Conservation (phyloP, 306 rosid genomes). For the Sophora flavescens region DNA sequence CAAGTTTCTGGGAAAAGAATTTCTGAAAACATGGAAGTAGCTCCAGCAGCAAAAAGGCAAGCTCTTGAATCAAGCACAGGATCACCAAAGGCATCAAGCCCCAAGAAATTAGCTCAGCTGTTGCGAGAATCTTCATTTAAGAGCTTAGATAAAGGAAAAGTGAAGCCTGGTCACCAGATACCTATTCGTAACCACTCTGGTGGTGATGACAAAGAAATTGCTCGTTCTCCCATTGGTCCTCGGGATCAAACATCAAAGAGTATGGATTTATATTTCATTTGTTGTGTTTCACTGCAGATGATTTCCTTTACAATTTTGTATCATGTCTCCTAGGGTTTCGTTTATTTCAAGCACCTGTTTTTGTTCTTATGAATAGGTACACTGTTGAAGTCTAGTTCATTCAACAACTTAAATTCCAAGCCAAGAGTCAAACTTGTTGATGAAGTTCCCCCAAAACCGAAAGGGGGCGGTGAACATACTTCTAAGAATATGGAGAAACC, state of each 20-base stretch:
- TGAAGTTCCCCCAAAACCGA: conserved; percentile 69
- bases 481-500: conserved; percentile 67
- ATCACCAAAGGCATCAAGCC: conserved; percentile 77
- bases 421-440: conserved; percentile 81
- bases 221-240: conserved; percentile 58
- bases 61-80: conserved; percentile 70
- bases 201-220: conserved; percentile 56
- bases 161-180: conserved; percentile 57
- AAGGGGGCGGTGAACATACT: conserved; percentile 69
- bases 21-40: conserved; percentile 68
- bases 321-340: conserved; percentile 32
- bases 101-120: conserved; percentile 57
- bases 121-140: conserved; percentile 79
- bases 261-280: conserved; percentile 46
- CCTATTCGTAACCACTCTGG: conserved; percentile 56
- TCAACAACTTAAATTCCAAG: conserved; percentile 68
- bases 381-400: conserved; percentile 80
- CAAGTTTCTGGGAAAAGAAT: conserved; percentile 69
- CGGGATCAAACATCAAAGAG: conserved; percentile 64
- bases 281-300: conserved; percentile 16
- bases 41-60: conserved; percentile 75
- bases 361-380: conserved; percentile 61
- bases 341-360: conserved; percentile 34
- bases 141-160: conserved; percentile 71
- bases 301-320: conserved; percentile 37